A percentile compares a stretch with the other conserved stretches of the same genome.
phyloP scores from a whole-genome alignment of 2,329 filamentous ascomycete species.

The Phialophora expanda region DNA sequence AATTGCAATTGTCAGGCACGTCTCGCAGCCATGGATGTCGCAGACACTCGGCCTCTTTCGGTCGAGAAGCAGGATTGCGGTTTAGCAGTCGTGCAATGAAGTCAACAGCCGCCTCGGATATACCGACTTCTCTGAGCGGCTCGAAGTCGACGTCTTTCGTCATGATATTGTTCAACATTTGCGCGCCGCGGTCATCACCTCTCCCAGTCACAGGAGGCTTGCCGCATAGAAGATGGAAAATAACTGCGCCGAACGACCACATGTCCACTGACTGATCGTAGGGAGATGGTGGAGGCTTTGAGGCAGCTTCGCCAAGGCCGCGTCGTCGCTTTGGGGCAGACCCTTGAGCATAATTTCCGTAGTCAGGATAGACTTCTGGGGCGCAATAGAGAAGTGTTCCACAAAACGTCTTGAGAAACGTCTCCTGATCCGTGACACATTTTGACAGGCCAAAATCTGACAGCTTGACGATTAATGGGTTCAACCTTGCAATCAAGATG shows the following conservation, averaged over 20 bases:
- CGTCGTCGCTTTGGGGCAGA: slow-evolving; percentile 63
- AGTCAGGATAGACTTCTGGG: slow-evolving; percentile 91
- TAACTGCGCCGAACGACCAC: slow-evolving; percentile 92
- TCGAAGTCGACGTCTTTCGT: slow-evolving; percentile 70
- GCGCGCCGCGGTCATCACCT: slow-evolving; percentile 74
- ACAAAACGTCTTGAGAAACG: slow-evolving; percentile 94
- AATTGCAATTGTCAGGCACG: slow-evolving; percentile 62
- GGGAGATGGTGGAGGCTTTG: slow-evolving; percentile 57
- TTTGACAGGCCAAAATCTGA: slow-evolving; percentile 98
- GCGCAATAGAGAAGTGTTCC: slow-evolving; percentile 95
- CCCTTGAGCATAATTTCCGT: slow-evolving; percentile 63
- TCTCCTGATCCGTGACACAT: slow-evolving; percentile 85
- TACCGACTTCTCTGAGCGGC: slow-evolving; percentile 62
- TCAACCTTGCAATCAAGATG: slow-evolving; percentile 76
- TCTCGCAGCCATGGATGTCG: slow-evolving; percentile 74
- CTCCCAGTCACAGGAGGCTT: slow-evolving; percentile 81
- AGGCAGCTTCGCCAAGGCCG: slow-evolving; percentile 49
- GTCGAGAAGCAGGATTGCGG: slow-evolving; percentile 76
- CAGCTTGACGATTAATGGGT: slow-evolving; percentile 82
- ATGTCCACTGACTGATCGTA: slow-evolving; percentile 94
- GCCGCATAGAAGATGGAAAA: slow-evolving; percentile 83
- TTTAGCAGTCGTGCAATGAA: slow-evolving; percentile 81
- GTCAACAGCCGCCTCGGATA: slow-evolving; percentile 72
- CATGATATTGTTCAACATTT: slow-evolving; percentile 84
- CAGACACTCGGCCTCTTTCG: slow-evolving; percentile 73